These are phyloP conservation scores for Phialophora verrucosa DNA, from an alignment of 2,329 filamentous ascomycete species.

Conservation along the genomic window DNA sequence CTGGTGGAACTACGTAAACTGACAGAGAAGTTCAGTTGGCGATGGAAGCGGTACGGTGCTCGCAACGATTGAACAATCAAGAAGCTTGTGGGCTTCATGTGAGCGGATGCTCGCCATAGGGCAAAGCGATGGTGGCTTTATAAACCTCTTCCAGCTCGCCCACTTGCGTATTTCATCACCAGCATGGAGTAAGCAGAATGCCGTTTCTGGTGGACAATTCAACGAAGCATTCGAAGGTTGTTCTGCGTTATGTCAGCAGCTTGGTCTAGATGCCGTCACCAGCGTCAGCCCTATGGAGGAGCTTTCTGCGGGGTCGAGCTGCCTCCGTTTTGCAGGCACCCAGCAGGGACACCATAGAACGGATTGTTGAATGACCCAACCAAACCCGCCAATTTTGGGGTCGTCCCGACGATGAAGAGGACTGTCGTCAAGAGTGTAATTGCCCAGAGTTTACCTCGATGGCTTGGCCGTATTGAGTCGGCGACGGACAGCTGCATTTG, in stretches of 20 bases:
- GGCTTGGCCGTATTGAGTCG: conserved; percentile 7
- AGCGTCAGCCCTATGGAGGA: too few species aligned
- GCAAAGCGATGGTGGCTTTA: neutral
- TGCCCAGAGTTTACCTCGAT: conserved; percentile 25
- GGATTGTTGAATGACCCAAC: conserved; percentile 11
- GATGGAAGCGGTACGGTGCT: neutral
- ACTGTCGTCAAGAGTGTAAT: conserved; percentile 25
- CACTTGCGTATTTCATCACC: neutral
- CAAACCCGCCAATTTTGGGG: conserved; percentile 10
- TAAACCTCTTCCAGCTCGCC: neutral
- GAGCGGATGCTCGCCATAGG: neutral
- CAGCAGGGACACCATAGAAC: neutral
- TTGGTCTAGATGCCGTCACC: neutral
- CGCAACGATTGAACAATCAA: neutral
- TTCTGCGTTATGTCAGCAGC: neutral
- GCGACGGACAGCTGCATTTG: neutral
- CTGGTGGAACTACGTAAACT: neutral
- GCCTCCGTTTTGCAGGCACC: conserved; percentile 4
- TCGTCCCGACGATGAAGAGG: neutral
- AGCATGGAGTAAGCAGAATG: neutral
- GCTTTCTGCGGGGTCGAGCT: neutral
- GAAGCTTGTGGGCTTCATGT: neutral
- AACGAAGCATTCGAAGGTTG: neutral
- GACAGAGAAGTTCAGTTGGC: neutral
- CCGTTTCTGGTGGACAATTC: neutral